phyloP scores from a whole-genome alignment of 1,139 yeast species.

The Zygoascus hellenicus region DNA sequence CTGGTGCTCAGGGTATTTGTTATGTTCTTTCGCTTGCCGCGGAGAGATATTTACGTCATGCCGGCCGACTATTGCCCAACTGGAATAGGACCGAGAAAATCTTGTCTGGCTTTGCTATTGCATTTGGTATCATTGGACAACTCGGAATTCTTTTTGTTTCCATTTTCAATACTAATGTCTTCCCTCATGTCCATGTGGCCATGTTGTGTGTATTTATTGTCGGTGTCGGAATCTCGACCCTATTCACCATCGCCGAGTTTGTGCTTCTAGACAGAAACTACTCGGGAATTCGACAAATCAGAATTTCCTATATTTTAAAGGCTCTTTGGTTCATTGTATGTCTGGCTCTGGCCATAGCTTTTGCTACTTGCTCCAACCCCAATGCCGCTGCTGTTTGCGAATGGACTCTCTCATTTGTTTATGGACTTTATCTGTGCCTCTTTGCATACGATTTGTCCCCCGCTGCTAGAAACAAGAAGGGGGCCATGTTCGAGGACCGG shows the following conservation, averaged over 20 bases:
- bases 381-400: conserved; percentile 61
- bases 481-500: conserved; percentile 20
- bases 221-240: conserved; percentile 59
- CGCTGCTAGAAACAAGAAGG: conserved; percentile 22
- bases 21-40: conserved; percentile 61
- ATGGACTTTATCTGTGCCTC: conserved; percentile 61
- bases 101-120: conserved; percentile 48
- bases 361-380: conserved; percentile 48
- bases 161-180: conserved; percentile 61
- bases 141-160: conserved; percentile 71
- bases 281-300: conserved; percentile 35
- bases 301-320: conserved; percentile 45
- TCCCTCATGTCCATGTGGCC: conserved; percentile 55
- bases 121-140: conserved; percentile 60
- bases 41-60: conserved; percentile 51
- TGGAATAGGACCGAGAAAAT: conserved; percentile 44
- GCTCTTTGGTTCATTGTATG: conserved; percentile 65
- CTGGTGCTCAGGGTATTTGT: conserved; percentile 73
- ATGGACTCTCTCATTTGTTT: conserved; percentile 81
- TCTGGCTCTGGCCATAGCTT: conserved; percentile 61
- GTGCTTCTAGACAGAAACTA: conserved; percentile 56
- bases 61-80: conserved; percentile 50
- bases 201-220: conserved; percentile 73
- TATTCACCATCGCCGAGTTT: conserved; percentile 56
- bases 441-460: conserved; percentile 70